Conservation (phyloP, 768 basidiomycete species). For the Holtermannia corniformis region DNA sequence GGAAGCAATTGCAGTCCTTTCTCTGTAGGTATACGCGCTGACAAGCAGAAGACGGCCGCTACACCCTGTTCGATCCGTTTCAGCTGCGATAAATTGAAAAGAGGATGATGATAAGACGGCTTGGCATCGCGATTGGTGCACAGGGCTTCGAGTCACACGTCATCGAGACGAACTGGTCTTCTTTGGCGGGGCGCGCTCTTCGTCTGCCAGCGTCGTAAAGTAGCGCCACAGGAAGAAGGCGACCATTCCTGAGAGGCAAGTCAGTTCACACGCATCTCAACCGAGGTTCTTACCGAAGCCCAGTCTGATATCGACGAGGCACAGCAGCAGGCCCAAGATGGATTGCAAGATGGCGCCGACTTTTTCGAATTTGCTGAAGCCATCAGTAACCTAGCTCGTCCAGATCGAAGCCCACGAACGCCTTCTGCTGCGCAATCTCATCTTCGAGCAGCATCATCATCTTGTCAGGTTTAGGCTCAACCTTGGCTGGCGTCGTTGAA, state of each 20-base stretch:
- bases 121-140: no score
- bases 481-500: neutral
- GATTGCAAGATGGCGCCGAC: conserved; percentile 37
- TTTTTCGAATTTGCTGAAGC: conserved; percentile 34
- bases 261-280: neutral
- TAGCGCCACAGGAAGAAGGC: conserved; percentile 35
- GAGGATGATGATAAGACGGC: no score
- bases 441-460: conserved; percentile 33
- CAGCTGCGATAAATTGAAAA: no score
- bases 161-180: neutral
- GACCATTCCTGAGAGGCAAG: conserved; percentile 15
- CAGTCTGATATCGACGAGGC: conserved; percentile 33
- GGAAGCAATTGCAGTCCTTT: no score
- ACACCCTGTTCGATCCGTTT: no score
- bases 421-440: conserved; percentile 19
- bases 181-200: conserved; percentile 2
- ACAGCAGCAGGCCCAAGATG: conserved; percentile 33
- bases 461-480: conserved; percentile 9
- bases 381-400: neutral
- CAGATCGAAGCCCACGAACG: conserved; percentile 10
- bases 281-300: conserved; percentile 20
- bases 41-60: no score
- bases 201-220: conserved; percentile 20
- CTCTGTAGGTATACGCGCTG: no score
- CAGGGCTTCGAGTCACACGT: no score